Evolutionary conservation across 495 filamentous ascomycete genomes (phyloP).

Genomic region (Neurospora tetraspora): DNA sequence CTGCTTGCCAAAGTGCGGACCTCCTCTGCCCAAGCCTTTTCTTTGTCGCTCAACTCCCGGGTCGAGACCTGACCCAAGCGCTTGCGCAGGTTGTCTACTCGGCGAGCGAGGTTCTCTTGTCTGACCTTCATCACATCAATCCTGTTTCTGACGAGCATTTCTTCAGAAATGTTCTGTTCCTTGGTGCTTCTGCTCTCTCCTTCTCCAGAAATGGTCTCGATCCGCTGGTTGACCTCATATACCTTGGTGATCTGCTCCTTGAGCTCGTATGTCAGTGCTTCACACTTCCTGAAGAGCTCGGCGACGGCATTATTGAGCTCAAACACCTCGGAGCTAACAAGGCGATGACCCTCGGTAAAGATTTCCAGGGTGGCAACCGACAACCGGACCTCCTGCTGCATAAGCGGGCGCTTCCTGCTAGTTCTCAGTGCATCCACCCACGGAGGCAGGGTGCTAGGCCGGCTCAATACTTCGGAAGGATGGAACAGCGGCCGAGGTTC

Average conservation of each 20-base stretch:
- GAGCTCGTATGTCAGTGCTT: slow-evolving; percentile 62
- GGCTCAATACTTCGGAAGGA: slow-evolving; percentile 54
- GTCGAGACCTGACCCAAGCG: slow-evolving; percentile 49
- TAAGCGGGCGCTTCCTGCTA: slow-evolving; percentile 45
- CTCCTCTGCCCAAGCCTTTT: slow-evolving; percentile 57
- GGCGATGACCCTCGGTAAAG: slow-evolving; percentile 65
- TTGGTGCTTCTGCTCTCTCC: slow-evolving; percentile 39
- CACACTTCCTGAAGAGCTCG: slow-evolving; percentile 71
- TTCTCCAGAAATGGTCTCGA: slow-evolving; percentile 52
- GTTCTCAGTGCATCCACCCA: slow-evolving; percentile 55
- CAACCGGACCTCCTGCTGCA: slow-evolving; percentile 64
- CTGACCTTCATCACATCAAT: slow-evolving; percentile 47
- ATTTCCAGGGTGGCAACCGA: slow-evolving; percentile 66
- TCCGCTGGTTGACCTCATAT: slow-evolving; percentile 53
- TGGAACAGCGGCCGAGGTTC: slow-evolving; percentile 61
- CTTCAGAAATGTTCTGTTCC: slow-evolving; percentile 32
- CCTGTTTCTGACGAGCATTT: slow-evolving; percentile 47
- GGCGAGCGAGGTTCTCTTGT: slow-evolving; percentile 47
- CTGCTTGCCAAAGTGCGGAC: slow-evolving; percentile 41
- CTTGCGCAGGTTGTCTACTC: slow-evolving; percentile 54
- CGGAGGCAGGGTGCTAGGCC: slow-evolving; percentile 44
- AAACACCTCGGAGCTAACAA: slow-evolving; percentile 64
- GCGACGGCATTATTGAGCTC: slow-evolving; percentile 62
- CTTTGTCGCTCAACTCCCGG: slow-evolving; percentile 62
- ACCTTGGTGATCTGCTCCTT: slow-evolving; percentile 58